These are phyloP conservation scores for Crithidia thermophila DNA, from an alignment of 208 protist species.

Conservation along the genomic window DNA sequence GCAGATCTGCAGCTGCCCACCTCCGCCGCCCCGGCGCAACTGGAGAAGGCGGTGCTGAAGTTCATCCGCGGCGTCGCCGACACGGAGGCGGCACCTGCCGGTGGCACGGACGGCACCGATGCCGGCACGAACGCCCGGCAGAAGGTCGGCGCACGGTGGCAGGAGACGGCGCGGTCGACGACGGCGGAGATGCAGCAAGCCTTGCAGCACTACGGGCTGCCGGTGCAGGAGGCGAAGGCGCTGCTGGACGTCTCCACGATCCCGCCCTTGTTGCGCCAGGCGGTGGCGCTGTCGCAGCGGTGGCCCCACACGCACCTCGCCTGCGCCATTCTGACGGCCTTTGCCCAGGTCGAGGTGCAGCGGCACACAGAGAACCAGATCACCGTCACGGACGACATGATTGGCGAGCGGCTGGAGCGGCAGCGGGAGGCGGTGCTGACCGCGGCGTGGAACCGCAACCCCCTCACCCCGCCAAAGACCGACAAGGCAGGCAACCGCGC, in stretches of 20 bases:
- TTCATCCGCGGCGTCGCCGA: constrained; percentile 66
- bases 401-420: constrained; percentile 21
- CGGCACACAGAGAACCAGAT: constrained; percentile 24
- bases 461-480: constrained; percentile 8
- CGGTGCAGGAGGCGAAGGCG: background rate
- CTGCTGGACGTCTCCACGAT: constrained; percentile 15
- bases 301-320: constrained; percentile 28
- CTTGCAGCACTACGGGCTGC: constrained; percentile 25
- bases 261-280: constrained; percentile 4
- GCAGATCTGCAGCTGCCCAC: constrained; percentile 59
- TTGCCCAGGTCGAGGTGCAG: constrained; percentile 19
- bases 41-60: constrained; percentile 58
- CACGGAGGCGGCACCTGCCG: background rate
- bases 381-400: constrained; percentile 13
- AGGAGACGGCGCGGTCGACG: background rate
- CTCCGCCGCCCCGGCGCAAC: constrained; percentile 43
- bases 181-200: constrained; percentile 25
- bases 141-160: constrained; percentile 17
- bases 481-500: constrained; percentile 18
- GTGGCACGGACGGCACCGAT: background rate
- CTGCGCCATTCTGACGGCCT: background rate
- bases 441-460: constrained; percentile 19
- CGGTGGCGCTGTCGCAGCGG: constrained; percentile 1
- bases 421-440: constrained; percentile 21
- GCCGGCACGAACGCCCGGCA: background rate